These are phyloP conservation scores for Fragaria iinumae DNA, from an alignment of 306 rosid genomes.

Conservation along the genomic window DNA sequence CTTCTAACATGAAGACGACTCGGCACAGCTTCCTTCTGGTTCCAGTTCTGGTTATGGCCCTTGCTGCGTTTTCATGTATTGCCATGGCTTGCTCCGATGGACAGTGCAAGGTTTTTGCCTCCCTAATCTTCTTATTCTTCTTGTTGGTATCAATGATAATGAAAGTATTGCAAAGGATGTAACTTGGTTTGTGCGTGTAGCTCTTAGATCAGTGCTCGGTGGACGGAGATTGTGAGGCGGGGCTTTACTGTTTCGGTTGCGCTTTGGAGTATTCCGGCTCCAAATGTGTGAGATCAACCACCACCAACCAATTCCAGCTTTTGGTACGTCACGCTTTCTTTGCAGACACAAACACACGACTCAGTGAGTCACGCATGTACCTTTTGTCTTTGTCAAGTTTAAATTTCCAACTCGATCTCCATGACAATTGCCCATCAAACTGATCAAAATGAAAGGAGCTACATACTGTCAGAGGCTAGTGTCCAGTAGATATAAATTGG, in stretches of 20 bases:
- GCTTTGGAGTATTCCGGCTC: conserved; percentile 38
- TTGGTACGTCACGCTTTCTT: conserved; percentile 38
- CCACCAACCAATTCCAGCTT: conserved; percentile 72
- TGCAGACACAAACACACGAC: background rate
- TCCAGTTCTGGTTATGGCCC: conserved; percentile 2
- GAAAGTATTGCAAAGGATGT: background rate
- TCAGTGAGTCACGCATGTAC: background rate
- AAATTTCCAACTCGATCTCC: background rate
- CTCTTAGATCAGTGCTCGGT: conserved; percentile 62
- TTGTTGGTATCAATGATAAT: background rate
- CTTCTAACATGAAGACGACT: conserved; percentile 34
- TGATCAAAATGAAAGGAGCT: no score
- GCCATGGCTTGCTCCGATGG: conserved; percentile 58
- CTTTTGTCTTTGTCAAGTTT: background rate
- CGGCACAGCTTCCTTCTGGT: conserved; percentile 22
- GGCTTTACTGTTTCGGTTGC: conserved; percentile 61
- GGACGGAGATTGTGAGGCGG: conserved; percentile 63
- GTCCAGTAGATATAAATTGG: background rate
- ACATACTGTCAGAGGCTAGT: background rate
- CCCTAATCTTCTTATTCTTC: background rate
- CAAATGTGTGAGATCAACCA: conserved; percentile 68
- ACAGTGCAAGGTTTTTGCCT: conserved; percentile 50
- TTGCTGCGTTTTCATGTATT: conserved; percentile 28
- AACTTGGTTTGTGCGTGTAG: conserved; percentile 25
- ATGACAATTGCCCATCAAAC: background rate